Percentiles rank a stretch among this genome's conserved stretches.
phyloP scores from a whole-genome alignment of 306 rosid species.

The Ammopiptanthus mongolicus region DNA sequence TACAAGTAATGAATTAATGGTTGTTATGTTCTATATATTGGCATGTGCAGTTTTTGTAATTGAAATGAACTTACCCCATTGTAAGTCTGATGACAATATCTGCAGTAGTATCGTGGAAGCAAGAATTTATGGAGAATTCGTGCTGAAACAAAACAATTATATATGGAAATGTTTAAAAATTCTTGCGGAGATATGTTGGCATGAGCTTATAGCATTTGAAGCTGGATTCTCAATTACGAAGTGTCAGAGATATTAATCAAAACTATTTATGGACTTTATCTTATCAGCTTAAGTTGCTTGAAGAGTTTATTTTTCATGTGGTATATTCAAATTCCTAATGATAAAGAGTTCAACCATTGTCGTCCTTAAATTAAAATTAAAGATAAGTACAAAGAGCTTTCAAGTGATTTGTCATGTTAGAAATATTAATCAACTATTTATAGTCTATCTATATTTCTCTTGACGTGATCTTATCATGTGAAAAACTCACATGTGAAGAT shows the following conservation, averaged over 20 bases:
- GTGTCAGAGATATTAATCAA: no score
- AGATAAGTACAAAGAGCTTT: background rate
- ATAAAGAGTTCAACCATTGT: no score
- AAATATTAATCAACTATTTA: no score
- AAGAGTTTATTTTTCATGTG: background rate
- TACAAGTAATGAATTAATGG: background rate
- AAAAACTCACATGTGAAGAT: no score
- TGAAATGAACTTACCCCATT: slow-evolving; percentile 59
- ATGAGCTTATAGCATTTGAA: no score
- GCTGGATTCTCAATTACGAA: no score
- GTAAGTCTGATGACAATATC: slow-evolving; percentile 44
- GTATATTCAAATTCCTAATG: no score
- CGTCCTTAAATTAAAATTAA: no score
- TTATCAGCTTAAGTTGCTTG: background rate
- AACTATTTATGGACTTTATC: background rate
- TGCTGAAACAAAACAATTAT: slow-evolving; percentile 39
- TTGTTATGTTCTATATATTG: background rate
- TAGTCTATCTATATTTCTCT: background rate
- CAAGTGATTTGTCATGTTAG: background rate
- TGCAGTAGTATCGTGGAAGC: slow-evolving; percentile 51
- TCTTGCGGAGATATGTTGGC: background rate
- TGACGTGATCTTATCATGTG: no score
- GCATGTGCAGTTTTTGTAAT: background rate
- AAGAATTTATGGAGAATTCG: slow-evolving; percentile 29
- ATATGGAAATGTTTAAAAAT: background rate